Evolutionary conservation across 345 rosid genomes (phyloP).

Genomic region (Lagerstroemia speciosa): DNA sequence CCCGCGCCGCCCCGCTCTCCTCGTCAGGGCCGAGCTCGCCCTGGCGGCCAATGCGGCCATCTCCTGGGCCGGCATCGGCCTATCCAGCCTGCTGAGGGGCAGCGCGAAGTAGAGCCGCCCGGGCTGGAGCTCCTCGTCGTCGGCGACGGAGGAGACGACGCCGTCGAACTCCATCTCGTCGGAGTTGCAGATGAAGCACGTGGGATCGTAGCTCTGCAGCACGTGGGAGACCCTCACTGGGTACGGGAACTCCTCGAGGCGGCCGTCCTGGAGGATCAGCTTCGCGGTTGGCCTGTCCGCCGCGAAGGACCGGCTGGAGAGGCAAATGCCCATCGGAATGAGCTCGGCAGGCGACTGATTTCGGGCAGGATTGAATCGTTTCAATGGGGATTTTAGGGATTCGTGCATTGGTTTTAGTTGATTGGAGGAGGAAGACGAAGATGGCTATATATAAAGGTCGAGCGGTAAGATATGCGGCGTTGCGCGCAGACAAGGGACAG

Average conservation of each 20-base stretch:
- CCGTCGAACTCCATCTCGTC: slow-evolving; percentile 39
- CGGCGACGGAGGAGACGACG: slow-evolving; percentile 23
- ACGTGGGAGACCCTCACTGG: slow-evolving; percentile 42
- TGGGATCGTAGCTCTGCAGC: slow-evolving; percentile 15
- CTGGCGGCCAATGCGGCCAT: slow-evolving; percentile 49
- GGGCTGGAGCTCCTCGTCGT: slow-evolving; percentile 30
- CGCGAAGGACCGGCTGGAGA: background rate
- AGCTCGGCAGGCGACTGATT: background rate
- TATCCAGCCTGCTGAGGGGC: slow-evolving; percentile 25
- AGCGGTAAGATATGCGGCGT: background rate
- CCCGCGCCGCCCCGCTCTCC: slow-evolving; percentile 6
- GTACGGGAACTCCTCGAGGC: slow-evolving; percentile 43
- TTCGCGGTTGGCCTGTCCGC: slow-evolving; percentile 30
- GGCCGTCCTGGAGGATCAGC: slow-evolving; percentile 47
- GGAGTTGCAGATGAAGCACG: slow-evolving; percentile 34
- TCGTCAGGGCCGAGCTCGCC: slow-evolving; percentile 33
- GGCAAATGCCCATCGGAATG: slow-evolving; percentile 19
- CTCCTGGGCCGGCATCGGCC: slow-evolving; percentile 27
- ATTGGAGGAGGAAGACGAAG: too few relatives aligned
- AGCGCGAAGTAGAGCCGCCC: slow-evolving; percentile 38
- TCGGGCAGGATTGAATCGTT: background rate
- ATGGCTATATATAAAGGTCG: background rate
- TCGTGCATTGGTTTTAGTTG: background rate
- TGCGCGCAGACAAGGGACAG: background rate
- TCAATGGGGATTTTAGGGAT: background rate